phyloP scores from a whole-genome alignment of 202 grass and related monocot genomes.

The Setaria italica region DNA sequence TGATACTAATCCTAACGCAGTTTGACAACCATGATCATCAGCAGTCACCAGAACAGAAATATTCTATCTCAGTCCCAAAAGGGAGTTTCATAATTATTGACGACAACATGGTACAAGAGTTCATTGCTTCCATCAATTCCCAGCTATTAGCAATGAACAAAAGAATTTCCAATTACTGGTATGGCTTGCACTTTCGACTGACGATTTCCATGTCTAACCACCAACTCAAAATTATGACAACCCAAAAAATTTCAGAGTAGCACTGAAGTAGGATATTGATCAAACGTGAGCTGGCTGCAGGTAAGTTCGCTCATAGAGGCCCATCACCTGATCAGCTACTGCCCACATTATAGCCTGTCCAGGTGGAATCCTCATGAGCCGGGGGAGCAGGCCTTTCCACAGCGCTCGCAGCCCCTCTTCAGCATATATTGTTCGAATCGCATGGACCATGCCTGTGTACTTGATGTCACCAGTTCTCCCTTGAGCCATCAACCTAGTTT shows the following conservation, averaged over 20 bases:
- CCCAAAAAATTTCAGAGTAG: slow-evolving; percentile 29
- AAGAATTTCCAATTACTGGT: slow-evolving; percentile 40
- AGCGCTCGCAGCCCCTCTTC: slow-evolving; percentile 77
- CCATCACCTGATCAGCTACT: slow-evolving; percentile 90
- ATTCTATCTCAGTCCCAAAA: background rate
- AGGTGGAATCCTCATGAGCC: slow-evolving; percentile 98
- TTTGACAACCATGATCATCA: background rate
- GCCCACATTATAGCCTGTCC: slow-evolving; percentile 95
- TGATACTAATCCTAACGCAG: background rate
- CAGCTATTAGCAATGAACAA: slow-evolving; percentile 43
- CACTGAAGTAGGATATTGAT: slow-evolving; percentile 11
- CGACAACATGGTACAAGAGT: slow-evolving; percentile 26
- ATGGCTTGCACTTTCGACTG: background rate
- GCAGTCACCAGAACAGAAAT: background rate
- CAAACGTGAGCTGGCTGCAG: slow-evolving; percentile 55
- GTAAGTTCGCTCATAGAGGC: slow-evolving; percentile 81
- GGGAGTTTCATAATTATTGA: slow-evolving; percentile 27
- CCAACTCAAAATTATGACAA: slow-evolving; percentile 25
- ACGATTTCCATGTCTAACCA: slow-evolving; percentile 16
- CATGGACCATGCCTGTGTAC: slow-evolving; percentile 83
- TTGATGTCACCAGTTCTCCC: slow-evolving; percentile 69
- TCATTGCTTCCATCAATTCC: slow-evolving; percentile 38
- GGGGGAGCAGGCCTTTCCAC: slow-evolving; percentile 92
- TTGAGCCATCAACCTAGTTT: slow-evolving; percentile 95
- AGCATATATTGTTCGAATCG: slow-evolving; percentile 63